Evolutionary conservation across 148 eudicot genomes (phyloP).

Genomic region (Rhododendron mucronatum): DNA sequence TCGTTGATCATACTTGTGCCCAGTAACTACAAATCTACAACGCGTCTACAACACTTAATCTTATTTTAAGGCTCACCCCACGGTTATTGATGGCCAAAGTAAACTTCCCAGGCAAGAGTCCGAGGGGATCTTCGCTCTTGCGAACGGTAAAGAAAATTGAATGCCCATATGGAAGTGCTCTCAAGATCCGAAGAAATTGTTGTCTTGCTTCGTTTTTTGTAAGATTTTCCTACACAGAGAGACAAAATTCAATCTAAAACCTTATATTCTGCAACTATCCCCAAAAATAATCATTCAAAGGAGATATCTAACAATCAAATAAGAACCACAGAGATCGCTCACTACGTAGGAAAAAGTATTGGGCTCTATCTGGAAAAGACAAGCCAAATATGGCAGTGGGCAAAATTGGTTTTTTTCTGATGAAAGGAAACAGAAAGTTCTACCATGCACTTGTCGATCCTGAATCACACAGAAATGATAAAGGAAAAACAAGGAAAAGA

Average conservation of each 20-base stretch:
- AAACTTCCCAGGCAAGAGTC: conserved; percentile 92
- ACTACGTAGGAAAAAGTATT: background rate
- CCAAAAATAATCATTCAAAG: background rate
- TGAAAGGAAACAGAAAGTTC: background rate
- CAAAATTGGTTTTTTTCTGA: background rate
- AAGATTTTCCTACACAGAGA: conserved; percentile 57
- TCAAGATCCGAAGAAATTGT: conserved; percentile 74
- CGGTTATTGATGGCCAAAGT: conserved; percentile 87
- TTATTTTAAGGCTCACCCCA: conserved; percentile 52
- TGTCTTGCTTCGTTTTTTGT: conserved; percentile 96
- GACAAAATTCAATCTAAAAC: background rate
- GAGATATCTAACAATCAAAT: background rate
- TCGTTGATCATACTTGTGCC: background rate
- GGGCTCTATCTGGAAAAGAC: too few relatives aligned
- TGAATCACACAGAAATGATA: background rate
- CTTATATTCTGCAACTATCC: background rate
- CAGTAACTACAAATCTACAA: background rate
- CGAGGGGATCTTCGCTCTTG: conserved; percentile 98
- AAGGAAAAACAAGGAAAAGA: background rate
- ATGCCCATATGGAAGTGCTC: conserved; percentile 89
- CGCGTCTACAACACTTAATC: background rate
- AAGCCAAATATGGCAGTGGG: background rate
- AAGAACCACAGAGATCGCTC: background rate
- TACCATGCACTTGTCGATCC: background rate
- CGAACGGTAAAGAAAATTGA: conserved; percentile 95